Base-by-base conservation (phyloP, 2,329 filamentous ascomycete species). In the Mariannaea elegans region DNA sequence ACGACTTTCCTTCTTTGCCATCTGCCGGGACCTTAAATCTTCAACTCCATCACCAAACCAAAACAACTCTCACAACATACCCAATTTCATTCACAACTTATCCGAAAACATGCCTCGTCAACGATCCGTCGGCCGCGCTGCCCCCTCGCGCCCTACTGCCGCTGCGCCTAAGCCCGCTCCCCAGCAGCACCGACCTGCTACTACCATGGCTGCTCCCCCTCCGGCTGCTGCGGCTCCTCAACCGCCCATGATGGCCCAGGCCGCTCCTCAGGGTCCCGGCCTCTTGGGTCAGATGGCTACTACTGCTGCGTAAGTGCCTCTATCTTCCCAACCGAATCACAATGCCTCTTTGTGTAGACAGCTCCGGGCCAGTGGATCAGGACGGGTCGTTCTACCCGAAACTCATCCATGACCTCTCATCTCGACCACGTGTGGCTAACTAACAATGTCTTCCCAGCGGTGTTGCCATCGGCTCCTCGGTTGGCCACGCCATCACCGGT, bases 261-360 rank as follows among this genome's bases (percentile, higher is more conserved):
- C 66, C 79, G 53, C 77, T 80, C 46, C 78, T 53, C 84, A 90
- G 67, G 92, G 93, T 24, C 89, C 93, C 5, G 94, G 95, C 65
- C 84, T 99, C 10, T 93, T 99, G 70, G 94, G 93, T 60, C 93
- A 98, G 84, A 97, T 99, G 91, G 95, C 95, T 68, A 93, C 90
- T 75, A 99, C 95, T 58, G 95, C 95, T 77, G 95, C 95, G 94
- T 98, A 90, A 82, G 93, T 89, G n/a, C 32, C 16, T 9, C 16
- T 34, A 24, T 7, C 21, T 13, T 9, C 4, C 9, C 19, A 41
- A 19, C 7, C 14, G 13, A 16, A 14, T 16, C 18, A 27, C 42
- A 49, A 54, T 49, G 18, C 13, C 27, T 21, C 12, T 36, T 18
- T 39, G 16, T 16, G 4, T 31, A 21, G 8, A 1, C 5, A 2